Evolutionary conservation across 2,329 filamentous ascomycete genomes (phyloP), one percentile per base, ranked within the genome.

Genomic region (Pseudogymnoascus sp.): DNA sequence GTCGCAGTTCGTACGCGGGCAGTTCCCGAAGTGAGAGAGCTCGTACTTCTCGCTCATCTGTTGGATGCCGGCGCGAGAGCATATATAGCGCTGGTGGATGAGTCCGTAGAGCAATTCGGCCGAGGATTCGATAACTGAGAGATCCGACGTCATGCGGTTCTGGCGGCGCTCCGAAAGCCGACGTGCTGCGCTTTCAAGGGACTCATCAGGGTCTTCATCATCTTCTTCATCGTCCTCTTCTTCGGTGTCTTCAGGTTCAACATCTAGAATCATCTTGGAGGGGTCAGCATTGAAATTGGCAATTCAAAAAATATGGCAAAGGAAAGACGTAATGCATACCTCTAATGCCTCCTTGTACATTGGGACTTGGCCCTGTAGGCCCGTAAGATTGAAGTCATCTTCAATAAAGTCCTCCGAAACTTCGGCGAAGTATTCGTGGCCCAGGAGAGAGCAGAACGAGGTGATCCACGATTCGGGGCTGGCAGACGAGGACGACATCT

Each of bases 31-130:
- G 79, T 99, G 93, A 67, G 93, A 90, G 60, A 96, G 83, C 77
- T 98, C 93, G 80, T 98, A 99, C 77, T 99, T 99, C 77, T 99
- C 95, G 67, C 93, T 92, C 95, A 99, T 99, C 76, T 97, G 93
- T 78, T 98, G 93, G 72, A 99, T 98, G 62, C 95, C 95, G 2
- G 91, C 92, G 65, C 95, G 85, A 23, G 93, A 97, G 73, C 93
- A 98, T 78, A 99, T 98, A 78, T 97, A 99, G 64, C 95, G 90
- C 77, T 98, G 95, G 79, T 99, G 95, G 76, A 99, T 99, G 65
- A 99, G 85, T 43, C 95, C 95, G 78, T 99, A 99, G 23, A 99
- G 87, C 80, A 98, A 88, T 80, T 99, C 95, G n/a, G 95, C 93
- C 0, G 92, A 96, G 68, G 90, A 96, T 79, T 99, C 95, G 73